These are phyloP conservation scores for Leishmania arabica DNA, from an alignment of 208 protist species.

Conservation along the genomic window DNA sequence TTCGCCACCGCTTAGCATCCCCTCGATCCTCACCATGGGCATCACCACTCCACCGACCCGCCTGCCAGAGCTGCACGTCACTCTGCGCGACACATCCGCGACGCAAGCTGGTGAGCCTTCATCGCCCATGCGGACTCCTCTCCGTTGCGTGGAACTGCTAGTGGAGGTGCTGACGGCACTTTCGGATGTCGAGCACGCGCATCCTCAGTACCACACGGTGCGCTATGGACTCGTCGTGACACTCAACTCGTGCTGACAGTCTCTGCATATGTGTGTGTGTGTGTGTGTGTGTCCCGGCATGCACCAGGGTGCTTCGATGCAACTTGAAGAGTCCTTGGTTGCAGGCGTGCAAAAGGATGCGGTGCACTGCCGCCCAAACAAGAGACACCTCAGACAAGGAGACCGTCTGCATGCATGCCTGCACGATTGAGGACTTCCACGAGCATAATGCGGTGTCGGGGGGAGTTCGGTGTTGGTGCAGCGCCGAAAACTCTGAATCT, in stretches of 20 bases:
- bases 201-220: slow-evolving; percentile 1
- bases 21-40: background rate
- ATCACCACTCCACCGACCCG: background rate
- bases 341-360: too few species aligned
- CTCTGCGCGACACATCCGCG: background rate
- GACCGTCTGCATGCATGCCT: background rate
- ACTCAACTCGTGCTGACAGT: background rate
- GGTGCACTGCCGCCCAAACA: too few species aligned
- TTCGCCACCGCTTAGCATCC: background rate
- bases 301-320: too few species aligned
- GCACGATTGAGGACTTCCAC: too few species aligned
- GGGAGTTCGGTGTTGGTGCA: too few species aligned
- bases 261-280: background rate
- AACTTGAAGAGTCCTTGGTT: too few species aligned
- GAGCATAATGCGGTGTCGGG: too few species aligned
- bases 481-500: too few species aligned
- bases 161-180: slow-evolving; percentile 20
- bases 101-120: background rate
- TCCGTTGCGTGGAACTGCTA: slow-evolving; percentile 8
- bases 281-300: background rate
- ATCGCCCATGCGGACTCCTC: background rate
- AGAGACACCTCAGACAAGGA: background rate
- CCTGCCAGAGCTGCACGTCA: slow-evolving; percentile 6
- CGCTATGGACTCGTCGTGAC: slow-evolving; percentile 13
- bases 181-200: background rate